Base-by-base conservation (phyloP, 1,284 basidiomycete genomes). In the Veloporphyrellus conicus region DNA sequence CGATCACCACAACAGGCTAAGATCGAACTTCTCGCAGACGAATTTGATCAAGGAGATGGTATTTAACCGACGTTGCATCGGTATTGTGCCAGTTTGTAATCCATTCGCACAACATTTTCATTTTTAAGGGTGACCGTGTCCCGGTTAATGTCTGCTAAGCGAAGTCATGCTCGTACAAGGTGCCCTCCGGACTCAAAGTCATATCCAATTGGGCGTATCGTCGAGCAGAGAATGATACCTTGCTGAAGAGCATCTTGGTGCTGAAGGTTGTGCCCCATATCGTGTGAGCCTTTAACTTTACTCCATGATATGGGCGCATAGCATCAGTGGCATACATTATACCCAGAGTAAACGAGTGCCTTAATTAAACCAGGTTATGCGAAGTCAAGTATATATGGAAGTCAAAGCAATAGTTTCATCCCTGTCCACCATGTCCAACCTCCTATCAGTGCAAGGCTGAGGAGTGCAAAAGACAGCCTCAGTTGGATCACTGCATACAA, bases 201-300 rank as follows among this genome's bases (percentile, higher is more conserved):
- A 70, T 75, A 77, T 71, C 77, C 79, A 77, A 77, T 62, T 55
- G 71, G 84, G 87, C 82, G 87, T 89, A 90, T 90, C 66, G 73
- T 85, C 81, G 83, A 87, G 86, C 87, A 77, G 54, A 82, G 41
- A 82, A 67, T 47, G 63, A 68, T 19, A 32, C 36, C 25, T 28
- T 39, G 31, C 33, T 37, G 2, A 29, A 22, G 14, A 34, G 6
- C 16, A 10, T 20, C 12, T 32, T 31, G 7, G 8, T 45, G 22
- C 40, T 14, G 23, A 45, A 22, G 41, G 6, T 32, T 36, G 20
- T 33, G 23, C 5, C 7, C 41, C 39, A 48, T 60, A 43, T 47
- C 8, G 6, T 36, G 39, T 27, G 45, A 43, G 38, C 40, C 27
- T 40, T 38, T n/a, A 1, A n/a, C 18, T 7, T 31, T 31, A 34